Percentiles rank a stretch among this genome's conserved stretches.
Evolutionary conservation across 2,329 filamentous ascomycete species (phyloP).

Genomic region (Fusarium succisae): DNA sequence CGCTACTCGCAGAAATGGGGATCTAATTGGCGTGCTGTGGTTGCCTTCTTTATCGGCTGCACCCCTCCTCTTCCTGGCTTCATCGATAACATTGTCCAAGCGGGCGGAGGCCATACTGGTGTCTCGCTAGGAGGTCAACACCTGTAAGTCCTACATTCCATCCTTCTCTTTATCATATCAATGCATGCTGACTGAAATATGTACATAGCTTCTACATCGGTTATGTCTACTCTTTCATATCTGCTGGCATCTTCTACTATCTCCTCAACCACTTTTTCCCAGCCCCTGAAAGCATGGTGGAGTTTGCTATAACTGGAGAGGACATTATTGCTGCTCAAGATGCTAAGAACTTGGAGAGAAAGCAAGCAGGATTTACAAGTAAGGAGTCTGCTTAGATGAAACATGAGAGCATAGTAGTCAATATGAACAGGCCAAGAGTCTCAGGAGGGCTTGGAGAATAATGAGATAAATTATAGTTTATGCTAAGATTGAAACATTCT

Average conservation of each 20-base stretch:
- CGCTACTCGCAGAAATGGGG: conserved; percentile 5
- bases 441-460: neutral
- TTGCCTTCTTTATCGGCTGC: conserved; percentile 1
- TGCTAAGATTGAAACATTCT: neutral
- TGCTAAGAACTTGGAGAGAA: neutral
- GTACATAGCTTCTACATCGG: neutral
- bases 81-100: neutral
- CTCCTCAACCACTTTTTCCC: conserved; percentile 1
- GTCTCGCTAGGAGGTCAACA: neutral
- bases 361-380: neutral
- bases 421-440: neutral
- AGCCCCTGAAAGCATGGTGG: neutral
- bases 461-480: neutral
- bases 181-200: neutral
- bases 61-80: conserved; percentile 4
- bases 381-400: neutral
- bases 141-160: neutral
- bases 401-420: neutral
- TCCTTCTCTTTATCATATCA: neutral
- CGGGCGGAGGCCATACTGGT: neutral
- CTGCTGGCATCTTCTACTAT: neutral
- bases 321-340: neutral
- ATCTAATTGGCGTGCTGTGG: conserved; percentile 6
- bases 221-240: neutral
- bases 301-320: neutral